phyloP scores from a whole-genome alignment of 2,329 filamentous ascomycete genomes.

The Sporothrix protearum region DNA sequence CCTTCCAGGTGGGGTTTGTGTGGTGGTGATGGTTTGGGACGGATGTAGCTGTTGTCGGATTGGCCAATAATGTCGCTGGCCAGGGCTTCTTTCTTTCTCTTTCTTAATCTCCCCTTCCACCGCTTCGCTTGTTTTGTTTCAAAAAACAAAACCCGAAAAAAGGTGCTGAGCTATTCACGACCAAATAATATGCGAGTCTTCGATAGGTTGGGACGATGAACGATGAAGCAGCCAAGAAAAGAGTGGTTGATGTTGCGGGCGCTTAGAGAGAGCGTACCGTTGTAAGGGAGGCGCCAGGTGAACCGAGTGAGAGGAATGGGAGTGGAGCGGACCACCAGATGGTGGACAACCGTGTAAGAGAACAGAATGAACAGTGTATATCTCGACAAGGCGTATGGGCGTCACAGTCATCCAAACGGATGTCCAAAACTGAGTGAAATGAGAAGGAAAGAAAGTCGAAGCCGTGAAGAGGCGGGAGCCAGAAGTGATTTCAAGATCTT shows the following conservation, averaged over 20 bases:
- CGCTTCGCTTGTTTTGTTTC: conserved; percentile 8
- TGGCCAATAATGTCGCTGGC: neutral
- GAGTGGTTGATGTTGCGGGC: conserved; percentile 2
- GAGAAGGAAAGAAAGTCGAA: neutral
- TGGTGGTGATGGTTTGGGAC: neutral
- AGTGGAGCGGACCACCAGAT: neutral
- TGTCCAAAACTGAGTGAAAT: neutral
- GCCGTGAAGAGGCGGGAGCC: neutral
- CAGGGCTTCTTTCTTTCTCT: neutral
- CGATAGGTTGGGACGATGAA: neutral
- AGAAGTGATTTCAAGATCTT: conserved; percentile 14
- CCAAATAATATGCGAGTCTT: neutral
- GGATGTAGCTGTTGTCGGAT: neutral
- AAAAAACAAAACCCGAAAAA: neutral
- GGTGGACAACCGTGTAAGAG: neutral
- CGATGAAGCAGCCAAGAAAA: neutral
- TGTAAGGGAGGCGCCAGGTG: neutral
- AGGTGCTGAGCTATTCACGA: neutral
- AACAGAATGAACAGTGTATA: neutral
- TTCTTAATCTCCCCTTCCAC: neutral
- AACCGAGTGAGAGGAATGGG: neutral
- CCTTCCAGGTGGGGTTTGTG: neutral
- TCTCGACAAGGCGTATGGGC: neutral
- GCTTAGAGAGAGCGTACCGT: conserved; percentile 3
- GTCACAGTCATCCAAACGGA: neutral